Conservation (phyloP, 2,329 filamentous ascomycete species). For the Fusarium sp. region DNA sequence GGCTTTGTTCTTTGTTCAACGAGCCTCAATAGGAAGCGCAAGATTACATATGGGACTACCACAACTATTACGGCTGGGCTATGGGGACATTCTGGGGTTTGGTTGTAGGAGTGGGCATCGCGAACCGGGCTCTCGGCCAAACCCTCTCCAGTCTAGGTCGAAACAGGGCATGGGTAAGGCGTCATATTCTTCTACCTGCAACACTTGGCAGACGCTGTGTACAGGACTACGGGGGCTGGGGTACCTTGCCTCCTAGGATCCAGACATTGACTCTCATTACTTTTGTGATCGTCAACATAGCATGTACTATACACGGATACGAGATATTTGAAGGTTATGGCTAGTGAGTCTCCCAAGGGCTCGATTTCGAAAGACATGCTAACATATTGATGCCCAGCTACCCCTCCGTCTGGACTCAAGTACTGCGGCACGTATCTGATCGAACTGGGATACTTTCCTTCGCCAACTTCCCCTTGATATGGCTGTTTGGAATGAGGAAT, state of each 20-base stretch:
- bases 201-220: background rate
- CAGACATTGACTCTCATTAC: background rate
- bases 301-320: constrained; percentile 5
- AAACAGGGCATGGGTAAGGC: background rate
- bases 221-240: constrained; percentile 1
- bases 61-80: constrained; percentile 4
- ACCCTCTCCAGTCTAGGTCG: accelerated
- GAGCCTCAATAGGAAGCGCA: background rate
- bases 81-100: constrained; percentile 3
- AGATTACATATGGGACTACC: constrained; percentile 5
- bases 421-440: constrained; percentile 67
- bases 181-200: background rate
- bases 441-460: constrained; percentile 71
- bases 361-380: accelerated
- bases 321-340: constrained; percentile 13
- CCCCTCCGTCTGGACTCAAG: constrained; percentile 46
- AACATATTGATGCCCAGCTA: constrained; percentile 42
- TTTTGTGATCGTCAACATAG: background rate
- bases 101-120: background rate
- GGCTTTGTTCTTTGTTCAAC: accelerated
- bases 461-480: constrained; percentile 70
- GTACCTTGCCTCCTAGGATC: background rate
- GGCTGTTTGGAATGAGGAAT: constrained; percentile 74
- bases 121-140: background rate
- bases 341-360: background rate